phyloP scores from a whole-genome alignment of 2,329 filamentous ascomycete species.

The Scedosporium boydii region DNA sequence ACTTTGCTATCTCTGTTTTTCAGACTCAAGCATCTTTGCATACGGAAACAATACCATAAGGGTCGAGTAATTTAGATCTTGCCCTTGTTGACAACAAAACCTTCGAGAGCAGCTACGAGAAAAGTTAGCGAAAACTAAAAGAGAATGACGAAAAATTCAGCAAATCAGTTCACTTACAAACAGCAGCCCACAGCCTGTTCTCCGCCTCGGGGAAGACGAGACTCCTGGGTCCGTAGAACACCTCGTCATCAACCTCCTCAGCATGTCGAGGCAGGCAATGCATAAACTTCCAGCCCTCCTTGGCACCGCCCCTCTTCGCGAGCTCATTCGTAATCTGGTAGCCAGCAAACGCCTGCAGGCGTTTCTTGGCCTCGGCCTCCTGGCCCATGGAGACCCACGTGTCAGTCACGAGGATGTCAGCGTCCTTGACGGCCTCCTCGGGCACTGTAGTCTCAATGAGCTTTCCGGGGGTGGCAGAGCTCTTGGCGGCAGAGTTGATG shows the following conservation, averaged over 20 bases:
- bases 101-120: constrained; percentile 62
- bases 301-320: constrained; percentile 75
- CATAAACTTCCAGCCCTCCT: constrained; percentile 93
- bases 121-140: background rate
- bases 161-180: constrained; percentile 42
- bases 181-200: constrained; percentile 86
- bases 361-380: constrained; percentile 70
- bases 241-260: constrained; percentile 89
- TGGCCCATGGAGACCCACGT: constrained; percentile 99
- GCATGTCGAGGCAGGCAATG: constrained; percentile 88
- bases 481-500: constrained; percentile 54
- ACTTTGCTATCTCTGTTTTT: background rate
- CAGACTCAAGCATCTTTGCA: background rate
- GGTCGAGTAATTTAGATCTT: constrained; percentile 41
- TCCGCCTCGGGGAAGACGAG: constrained; percentile 91
- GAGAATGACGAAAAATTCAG: background rate
- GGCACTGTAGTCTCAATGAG: constrained; percentile 69
- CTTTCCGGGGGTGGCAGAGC: constrained; percentile 50
- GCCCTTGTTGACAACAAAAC: constrained; percentile 91
- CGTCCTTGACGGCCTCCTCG: constrained; percentile 74
- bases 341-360: constrained; percentile 72
- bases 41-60: background rate
- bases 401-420: constrained; percentile 88
- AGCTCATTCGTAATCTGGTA: constrained; percentile 88
- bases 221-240: constrained; percentile 80